Conservation (phyloP, 1,139 yeast species). For the Chernovozyma aurita region DNA sequence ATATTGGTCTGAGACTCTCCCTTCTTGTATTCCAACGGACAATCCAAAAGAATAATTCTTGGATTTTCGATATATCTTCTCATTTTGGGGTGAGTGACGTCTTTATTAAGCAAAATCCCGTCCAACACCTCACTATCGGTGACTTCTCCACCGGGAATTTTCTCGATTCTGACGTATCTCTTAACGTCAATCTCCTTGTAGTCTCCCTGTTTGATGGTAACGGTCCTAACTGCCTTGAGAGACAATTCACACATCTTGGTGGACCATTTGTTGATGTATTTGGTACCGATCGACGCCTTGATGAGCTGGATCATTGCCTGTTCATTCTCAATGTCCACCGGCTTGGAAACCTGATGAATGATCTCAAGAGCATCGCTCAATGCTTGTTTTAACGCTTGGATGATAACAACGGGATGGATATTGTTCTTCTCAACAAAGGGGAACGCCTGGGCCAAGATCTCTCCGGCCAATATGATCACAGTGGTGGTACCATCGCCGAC, state of each 20-base stretch:
- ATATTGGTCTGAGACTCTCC: slow-evolving; percentile 98
- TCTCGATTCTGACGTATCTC: slow-evolving; percentile 89
- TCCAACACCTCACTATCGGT: slow-evolving; percentile 83
- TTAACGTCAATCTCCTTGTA: slow-evolving; percentile 88
- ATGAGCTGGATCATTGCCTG: slow-evolving; percentile 83
- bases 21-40: slow-evolving; percentile 97
- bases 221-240: slow-evolving; percentile 83
- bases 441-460: slow-evolving; percentile 89
- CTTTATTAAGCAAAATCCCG: slow-evolving; percentile 92
- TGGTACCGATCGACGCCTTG: slow-evolving; percentile 92
- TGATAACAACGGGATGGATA: slow-evolving; percentile 94
- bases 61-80: slow-evolving; percentile 85
- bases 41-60: slow-evolving; percentile 80
- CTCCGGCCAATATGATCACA: slow-evolving; percentile 93
- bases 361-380: slow-evolving; percentile 85
- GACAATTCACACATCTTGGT: slow-evolving; percentile 88
- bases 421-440: slow-evolving; percentile 90
- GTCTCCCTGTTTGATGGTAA: slow-evolving; percentile 61
- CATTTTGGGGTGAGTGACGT: slow-evolving; percentile 98
- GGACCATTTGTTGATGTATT: slow-evolving; percentile 89
- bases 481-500: slow-evolving; percentile 99
- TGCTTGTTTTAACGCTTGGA: slow-evolving; percentile 91
- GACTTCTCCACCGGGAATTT: slow-evolving; percentile 96
- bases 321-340: slow-evolving; percentile 82
- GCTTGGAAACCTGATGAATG: slow-evolving; percentile 77